Conservation (phyloP, 225 moss, liverwort and hornwort species). For the Sphagnum contortum region DNA sequence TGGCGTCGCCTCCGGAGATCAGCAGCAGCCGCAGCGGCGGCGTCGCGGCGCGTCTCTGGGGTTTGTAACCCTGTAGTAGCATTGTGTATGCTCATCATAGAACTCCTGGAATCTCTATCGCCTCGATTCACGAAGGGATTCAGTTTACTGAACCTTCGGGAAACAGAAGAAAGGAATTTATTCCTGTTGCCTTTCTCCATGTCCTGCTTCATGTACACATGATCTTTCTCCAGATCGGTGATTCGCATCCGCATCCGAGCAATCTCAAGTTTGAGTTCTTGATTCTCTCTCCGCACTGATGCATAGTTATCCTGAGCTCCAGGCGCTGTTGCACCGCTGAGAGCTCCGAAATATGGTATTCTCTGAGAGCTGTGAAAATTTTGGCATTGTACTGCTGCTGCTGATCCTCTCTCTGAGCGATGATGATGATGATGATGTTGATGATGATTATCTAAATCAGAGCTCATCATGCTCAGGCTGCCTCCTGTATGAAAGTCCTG, state of each 20-base stretch:
- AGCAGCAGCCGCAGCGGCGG: not conserved
- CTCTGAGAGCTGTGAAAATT: slow-evolving; percentile 14
- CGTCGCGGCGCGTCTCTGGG: slow-evolving; percentile 8
- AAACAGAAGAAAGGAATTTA: slow-evolving; percentile 55
- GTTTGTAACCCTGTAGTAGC: slow-evolving; percentile 2
- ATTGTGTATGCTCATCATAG: too few relatives aligned
- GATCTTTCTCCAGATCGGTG: slow-evolving; percentile 74
- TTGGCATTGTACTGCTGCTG: slow-evolving; percentile 28
- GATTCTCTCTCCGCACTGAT: slow-evolving; percentile 68
- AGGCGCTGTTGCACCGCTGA: too few relatives aligned
- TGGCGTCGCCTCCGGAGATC: slow-evolving; percentile 39
- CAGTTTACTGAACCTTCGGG: slow-evolving; percentile 69
- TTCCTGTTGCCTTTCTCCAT: slow-evolving; percentile 45
- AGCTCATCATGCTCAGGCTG: slow-evolving; percentile 18
- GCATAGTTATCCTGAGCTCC: slow-evolving; percentile 60
- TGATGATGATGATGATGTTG: slow-evolving; percentile 20
- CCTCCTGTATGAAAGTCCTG: too few relatives aligned
- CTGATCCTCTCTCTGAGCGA: slow-evolving; percentile 30
- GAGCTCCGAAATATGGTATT: too few relatives aligned
- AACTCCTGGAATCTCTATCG: slow-evolving; percentile 11
- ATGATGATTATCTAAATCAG: slow-evolving; percentile 15
- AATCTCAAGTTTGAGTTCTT: slow-evolving; percentile 77
- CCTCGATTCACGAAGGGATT: slow-evolving; percentile 63
- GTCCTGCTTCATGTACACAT: slow-evolving; percentile 62
- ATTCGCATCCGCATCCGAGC: slow-evolving; percentile 85